Evolutionary conservation across 768 basidiomycete species (phyloP).

Genomic region (Suillus fuscotomentosus): DNA sequence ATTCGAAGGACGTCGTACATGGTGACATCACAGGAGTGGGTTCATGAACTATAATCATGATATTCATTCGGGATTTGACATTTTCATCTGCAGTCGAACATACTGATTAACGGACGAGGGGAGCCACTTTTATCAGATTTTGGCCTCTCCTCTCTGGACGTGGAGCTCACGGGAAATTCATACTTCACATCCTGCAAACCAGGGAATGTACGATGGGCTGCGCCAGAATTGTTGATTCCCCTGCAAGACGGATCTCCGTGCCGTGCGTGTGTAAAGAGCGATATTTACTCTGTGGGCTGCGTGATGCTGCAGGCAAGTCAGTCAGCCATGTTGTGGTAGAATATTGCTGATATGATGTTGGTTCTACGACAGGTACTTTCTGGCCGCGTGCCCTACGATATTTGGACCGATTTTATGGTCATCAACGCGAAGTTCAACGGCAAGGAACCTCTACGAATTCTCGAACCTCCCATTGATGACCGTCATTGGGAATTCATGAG

Average conservation of each 20-base stretch:
- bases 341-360: not conserved
- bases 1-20: constrained; percentile 4
- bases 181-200: constrained; percentile 14
- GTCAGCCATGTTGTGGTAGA: not conserved
- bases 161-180: constrained; percentile 30
- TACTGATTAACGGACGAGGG: constrained; percentile 7
- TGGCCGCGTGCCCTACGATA: constrained; percentile 7
- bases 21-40: constrained; percentile 11
- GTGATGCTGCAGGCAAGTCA: constrained; percentile 19
- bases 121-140: constrained; percentile 32
- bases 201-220: constrained; percentile 14
- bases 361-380: constrained; percentile 2
- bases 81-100: constrained; percentile 8
- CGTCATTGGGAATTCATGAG: constrained; percentile 8
- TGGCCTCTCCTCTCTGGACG: constrained; percentile 40
- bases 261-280: constrained; percentile 6
- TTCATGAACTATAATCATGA: not conserved
- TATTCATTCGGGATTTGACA: not conserved
- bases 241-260: not conserved
- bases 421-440: not conserved
- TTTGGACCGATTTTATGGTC: constrained; percentile 1
- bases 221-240: constrained; percentile 16
- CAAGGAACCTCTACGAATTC: not conserved
- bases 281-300: constrained; percentile 21
- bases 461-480: not conserved